Percentiles rank a stretch among this genome's conserved stretches.
Conservation (phyloP, 805 yeast species). For the Lachancea sp. region DNA sequence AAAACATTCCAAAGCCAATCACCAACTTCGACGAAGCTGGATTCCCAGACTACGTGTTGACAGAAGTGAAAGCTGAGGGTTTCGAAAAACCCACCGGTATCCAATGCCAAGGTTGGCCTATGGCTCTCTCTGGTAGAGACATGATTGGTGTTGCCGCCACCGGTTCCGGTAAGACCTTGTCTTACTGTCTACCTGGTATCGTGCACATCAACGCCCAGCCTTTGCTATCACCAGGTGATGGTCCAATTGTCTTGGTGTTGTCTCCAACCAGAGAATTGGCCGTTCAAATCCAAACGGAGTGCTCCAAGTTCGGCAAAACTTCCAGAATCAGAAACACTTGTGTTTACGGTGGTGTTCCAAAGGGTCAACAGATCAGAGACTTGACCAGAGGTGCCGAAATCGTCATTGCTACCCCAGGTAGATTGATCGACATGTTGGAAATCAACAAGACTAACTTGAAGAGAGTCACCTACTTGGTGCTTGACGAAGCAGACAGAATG, state of each 20-base stretch:
- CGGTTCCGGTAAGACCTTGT: conserved; percentile 97
- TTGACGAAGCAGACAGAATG: conserved; percentile 99
- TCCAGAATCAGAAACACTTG: conserved; percentile 95
- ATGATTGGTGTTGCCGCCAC: conserved; percentile 99
- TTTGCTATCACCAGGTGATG: conserved; percentile 86
- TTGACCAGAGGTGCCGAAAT: conserved; percentile 93
- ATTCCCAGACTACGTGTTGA: conserved; percentile 88
- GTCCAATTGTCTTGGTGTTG: conserved; percentile 90
- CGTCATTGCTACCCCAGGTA: conserved; percentile 97
- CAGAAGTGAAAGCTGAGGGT: conserved; percentile 85
- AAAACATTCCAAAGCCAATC: conserved; percentile 90
- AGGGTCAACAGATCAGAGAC: conserved; percentile 96
- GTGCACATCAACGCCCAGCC: conserved; percentile 99
- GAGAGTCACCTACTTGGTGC: conserved; percentile 93
- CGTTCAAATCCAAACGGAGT: conserved; percentile 93
- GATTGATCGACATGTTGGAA: conserved; percentile 96
- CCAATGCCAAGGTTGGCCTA: conserved; percentile 99
- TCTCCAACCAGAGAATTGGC: conserved; percentile 99
- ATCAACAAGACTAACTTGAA: conserved; percentile 88
- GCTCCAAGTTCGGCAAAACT: conserved; percentile 86
- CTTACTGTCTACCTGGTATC: conserved; percentile 94
- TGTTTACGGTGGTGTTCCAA: conserved; percentile 99
- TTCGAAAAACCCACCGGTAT: conserved; percentile 92
- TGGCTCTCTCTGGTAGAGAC: conserved; percentile 98
- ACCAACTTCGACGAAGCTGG: conserved; percentile 94